Evolutionary conservation across 805 yeast species (phyloP), one percentile per base, ranked within the genome.

Genomic region (Cyberlindnera subsufficiens): DNA sequence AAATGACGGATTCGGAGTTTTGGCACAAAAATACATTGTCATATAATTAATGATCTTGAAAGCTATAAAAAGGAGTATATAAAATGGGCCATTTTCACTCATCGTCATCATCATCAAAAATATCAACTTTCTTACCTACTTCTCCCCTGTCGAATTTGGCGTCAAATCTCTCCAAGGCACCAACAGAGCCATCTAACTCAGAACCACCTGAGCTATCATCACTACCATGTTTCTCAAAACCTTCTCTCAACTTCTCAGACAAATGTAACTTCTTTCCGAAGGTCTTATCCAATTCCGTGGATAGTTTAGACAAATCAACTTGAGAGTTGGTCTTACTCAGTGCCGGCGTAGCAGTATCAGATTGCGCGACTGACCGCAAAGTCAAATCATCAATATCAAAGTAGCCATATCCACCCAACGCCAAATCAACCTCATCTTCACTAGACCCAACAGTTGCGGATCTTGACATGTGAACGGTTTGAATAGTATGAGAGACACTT

Each of bases 401-500:
- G 59, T 82, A 81, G 6, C 87, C 91, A 59, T 86, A 86, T 1
- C 95, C 95, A 17, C 93, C 91, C 30, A 85, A 65, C 7, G 62
- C 64, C 30, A 59, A 32, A 30, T 58, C 63, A 20, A 49, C 43
- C 10, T 57, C 59, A 29, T 56, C 60, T 29, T 55, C 63, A 32
- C 52, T 50, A 2, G 59, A 50, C 1, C 52, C 55, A 17, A 47
- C 30, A 2, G 56, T 51, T 1, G 53, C 42, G 1, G 57, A 40
- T 37, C 61, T 49, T 2, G 54, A 46, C 59, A 55, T 56, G 4
- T 31, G 15, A 15, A 35, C 44, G 2, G 42, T 38, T 19, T 41
- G 46, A 15, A 50, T 45, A 3, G 43, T 16, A 33, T 36, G 44
- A 3, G 51, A 50, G 3, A 39, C 47, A 11, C 48, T 43, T 1